Conservation (phyloP, 164 flowering plant species). For the Protea cynaroides region DNA sequence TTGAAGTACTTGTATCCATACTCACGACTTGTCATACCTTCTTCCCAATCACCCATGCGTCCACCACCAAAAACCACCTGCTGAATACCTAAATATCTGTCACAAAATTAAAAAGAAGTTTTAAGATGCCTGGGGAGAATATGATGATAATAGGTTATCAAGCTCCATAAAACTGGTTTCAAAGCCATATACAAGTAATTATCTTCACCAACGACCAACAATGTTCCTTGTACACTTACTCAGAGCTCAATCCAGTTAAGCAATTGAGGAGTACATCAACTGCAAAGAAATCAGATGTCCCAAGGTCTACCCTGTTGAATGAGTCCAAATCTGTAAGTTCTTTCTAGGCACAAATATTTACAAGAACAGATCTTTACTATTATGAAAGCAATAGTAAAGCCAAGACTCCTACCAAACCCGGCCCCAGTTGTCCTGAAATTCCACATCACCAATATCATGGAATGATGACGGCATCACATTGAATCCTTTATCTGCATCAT, state of each 20-base stretch:
- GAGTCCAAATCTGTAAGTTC: conserved; percentile 11
- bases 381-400: not conserved
- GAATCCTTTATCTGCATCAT: conserved; percentile 70
- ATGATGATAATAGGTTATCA: too few species aligned
- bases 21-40: conserved; percentile 74
- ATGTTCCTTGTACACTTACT: conserved; percentile 33
- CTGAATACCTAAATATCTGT: conserved; percentile 78
- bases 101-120: not conserved
- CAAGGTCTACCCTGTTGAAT: conserved; percentile 85
- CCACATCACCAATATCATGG: conserved; percentile 88
- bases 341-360: not conserved
- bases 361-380: not conserved
- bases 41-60: conserved; percentile 87
- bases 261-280: conserved; percentile 90
- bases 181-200: not conserved
- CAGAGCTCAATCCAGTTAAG: conserved; percentile 80
- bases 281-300: conserved; percentile 77
- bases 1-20: conserved; percentile 78
- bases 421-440: conserved; percentile 95
- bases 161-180: not conserved
- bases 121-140: not conserved
- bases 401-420: conserved; percentile 59
- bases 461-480: conserved; percentile 84
- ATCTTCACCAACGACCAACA: not conserved
- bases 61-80: conserved; percentile 85